Evolutionary conservation across 768 basidiomycete genomes (phyloP), one percentile per base, ranked within the genome.

Genomic region (Gautieria morchelliformis): DNA sequence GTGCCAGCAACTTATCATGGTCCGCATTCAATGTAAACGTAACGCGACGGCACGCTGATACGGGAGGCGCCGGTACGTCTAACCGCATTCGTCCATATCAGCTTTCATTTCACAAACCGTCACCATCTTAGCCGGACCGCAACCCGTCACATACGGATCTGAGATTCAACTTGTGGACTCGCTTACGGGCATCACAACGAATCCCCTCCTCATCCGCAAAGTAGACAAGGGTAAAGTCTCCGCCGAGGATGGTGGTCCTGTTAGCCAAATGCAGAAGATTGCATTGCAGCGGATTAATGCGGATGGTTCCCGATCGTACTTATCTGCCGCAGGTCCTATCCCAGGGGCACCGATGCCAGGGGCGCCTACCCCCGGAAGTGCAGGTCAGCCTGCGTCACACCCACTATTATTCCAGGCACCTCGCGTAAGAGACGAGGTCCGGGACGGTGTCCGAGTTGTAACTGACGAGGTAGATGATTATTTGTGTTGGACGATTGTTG

Each of bases 231-330:
- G 89, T 30, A 77, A 84, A 59, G 87, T 94, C 39, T 82, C 83
- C n/a, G 73, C 78, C n/a, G 89, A 93, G 63, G 87, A 93, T 65
- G 89, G 88, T 19, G 89, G 92, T 5, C 93, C 92, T 42, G 89
- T 97, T 61, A 93, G 90, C 65, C 93, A 95, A 69, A 91, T 97
- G 84, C 93, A 97, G 73, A 92, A 94, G 74, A 89, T 97, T 60
- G 93, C 93, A 1, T 74, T 97, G 44, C 87, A 93, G 65, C 78
- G 89, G 55, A 82, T 89, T 54, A 87, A 89, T 65, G 75, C 81
- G 59, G 89, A 85, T 71, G 91, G 89, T 40, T 80, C 87, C 40
- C 77, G 91, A 66, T 89, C 89, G 71, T 96, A 93, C 68, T 71
- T 96, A 52, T 89, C 88, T 46, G 93, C 93, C 27, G 89, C 91